These are phyloP conservation scores for Penicillium paxilli DNA, from an alignment of 495 filamentous ascomycete species.

Conservation along the genomic window DNA sequence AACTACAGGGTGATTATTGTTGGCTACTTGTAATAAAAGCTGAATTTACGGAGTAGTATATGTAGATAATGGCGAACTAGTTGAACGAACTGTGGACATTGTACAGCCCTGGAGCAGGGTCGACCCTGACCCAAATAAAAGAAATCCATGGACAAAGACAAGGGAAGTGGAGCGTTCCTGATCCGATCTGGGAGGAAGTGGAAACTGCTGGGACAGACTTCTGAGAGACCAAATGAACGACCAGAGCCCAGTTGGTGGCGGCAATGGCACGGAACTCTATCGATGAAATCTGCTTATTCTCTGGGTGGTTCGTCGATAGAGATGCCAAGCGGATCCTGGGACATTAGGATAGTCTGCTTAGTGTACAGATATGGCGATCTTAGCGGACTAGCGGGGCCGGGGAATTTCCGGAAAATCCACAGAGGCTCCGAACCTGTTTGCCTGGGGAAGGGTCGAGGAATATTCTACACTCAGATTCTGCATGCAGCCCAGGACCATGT, in stretches of 20 bases:
- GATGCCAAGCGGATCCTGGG: neutral
- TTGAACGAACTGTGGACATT: neutral
- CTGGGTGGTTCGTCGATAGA: neutral
- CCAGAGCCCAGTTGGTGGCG: neutral
- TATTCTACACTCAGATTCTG: neutral
- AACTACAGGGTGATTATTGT: too few relatives aligned
- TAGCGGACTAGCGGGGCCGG: neutral
- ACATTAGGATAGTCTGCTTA: neutral
- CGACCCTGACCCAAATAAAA: neutral
- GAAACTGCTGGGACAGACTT: neutral
- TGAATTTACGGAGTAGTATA: too few relatives aligned
- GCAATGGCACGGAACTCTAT: neutral
- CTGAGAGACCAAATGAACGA: neutral
- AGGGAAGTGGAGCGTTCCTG: neutral
- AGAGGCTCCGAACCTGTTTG: neutral
- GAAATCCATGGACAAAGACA: neutral
- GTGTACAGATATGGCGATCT: neutral
- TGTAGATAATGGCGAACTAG: too few relatives aligned
- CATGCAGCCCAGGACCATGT: neutral
- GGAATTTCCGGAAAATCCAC: neutral
- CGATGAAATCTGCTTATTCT: neutral
- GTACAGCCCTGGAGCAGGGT: neutral
- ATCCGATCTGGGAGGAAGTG: neutral
- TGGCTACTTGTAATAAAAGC: too few relatives aligned
- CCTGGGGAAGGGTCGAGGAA: neutral